A percentile compares a stretch with the other conserved stretches of the same genome.
These are phyloP conservation scores for Strigomonas culicis DNA, from an alignment of 208 protist species.

Conservation along the genomic window DNA sequence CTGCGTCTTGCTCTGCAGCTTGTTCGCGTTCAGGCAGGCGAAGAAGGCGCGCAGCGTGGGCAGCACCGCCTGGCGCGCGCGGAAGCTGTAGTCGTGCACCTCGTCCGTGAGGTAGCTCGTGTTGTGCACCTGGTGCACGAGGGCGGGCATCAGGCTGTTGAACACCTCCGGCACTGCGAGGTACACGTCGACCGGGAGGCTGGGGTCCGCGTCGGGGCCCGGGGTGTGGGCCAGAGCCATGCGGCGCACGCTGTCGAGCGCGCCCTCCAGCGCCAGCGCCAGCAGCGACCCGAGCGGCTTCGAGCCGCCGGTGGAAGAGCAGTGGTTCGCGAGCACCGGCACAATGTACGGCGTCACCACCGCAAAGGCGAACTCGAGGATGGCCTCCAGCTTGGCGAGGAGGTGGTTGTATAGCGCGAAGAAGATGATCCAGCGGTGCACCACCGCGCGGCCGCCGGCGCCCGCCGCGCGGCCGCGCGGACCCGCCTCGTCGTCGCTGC, in stretches of 20 bases:
- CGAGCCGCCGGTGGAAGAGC: slow-evolving; percentile 26
- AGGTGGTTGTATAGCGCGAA: slow-evolving; percentile 77
- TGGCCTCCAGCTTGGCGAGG: slow-evolving; percentile 67
- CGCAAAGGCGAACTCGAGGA: slow-evolving; percentile 80
- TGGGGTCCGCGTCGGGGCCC: slow-evolving; percentile 69
- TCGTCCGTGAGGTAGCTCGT: slow-evolving; percentile 57
- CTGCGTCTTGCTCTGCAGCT: slow-evolving; percentile 83
- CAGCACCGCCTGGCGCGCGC: slow-evolving; percentile 68
- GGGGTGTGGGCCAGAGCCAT: slow-evolving; percentile 74
- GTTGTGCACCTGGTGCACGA: slow-evolving; percentile 83
- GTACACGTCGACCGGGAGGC: slow-evolving; percentile 68
- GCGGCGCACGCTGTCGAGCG: slow-evolving; percentile 61
- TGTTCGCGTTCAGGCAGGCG: slow-evolving; percentile 54
- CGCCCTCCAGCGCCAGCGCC: slow-evolving; percentile 57
- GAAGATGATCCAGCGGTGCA: slow-evolving; percentile 79
- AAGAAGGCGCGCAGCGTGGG: slow-evolving; percentile 79
- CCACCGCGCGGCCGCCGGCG: slow-evolving; percentile 30
- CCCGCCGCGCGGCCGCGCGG: slow-evolving; percentile 6
- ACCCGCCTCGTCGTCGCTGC: slow-evolving; percentile 9
- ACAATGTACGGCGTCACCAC: slow-evolving; percentile 59
- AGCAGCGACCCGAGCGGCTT: slow-evolving; percentile 42
- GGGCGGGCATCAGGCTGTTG: slow-evolving; percentile 73
- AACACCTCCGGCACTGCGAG: slow-evolving; percentile 76
- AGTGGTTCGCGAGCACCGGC: slow-evolving; percentile 59
- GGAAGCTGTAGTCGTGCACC: slow-evolving; percentile 57